Conservation (phyloP, 495 filamentous ascomycete genomes). For the Aspergillus heteromorphus region DNA sequence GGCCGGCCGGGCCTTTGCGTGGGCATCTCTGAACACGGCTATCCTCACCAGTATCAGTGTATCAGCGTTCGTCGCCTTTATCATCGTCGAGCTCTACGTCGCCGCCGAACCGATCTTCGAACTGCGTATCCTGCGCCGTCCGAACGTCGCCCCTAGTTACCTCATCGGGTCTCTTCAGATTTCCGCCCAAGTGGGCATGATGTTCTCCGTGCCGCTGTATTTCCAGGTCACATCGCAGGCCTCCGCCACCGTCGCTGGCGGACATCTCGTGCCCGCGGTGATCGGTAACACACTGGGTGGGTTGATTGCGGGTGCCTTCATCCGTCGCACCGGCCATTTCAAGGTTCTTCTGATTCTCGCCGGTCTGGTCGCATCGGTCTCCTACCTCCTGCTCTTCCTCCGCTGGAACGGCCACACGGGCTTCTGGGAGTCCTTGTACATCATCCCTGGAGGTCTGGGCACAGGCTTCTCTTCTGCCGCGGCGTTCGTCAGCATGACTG, state of each 20-base stretch:
- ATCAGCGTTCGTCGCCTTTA: conserved; percentile 40
- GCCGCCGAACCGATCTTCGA: conserved; percentile 59
- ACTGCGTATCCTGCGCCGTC: conserved; percentile 48
- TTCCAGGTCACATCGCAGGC: conserved; percentile 58
- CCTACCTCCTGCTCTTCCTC: conserved; percentile 52
- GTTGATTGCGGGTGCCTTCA: conserved; percentile 52
- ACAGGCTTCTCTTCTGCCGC: conserved; percentile 49
- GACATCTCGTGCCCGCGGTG: conserved; percentile 60
- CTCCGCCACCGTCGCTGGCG: conserved; percentile 53
- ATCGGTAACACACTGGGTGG: conserved; percentile 61
- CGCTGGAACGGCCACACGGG: conserved; percentile 60
- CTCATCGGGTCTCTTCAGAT: conserved; percentile 47
- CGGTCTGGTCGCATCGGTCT: conserved; percentile 40
- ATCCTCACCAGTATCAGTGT: conserved; percentile 14
- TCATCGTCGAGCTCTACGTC: conserved; percentile 45
- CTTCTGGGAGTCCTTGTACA: conserved; percentile 57
- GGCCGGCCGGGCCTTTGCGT: conserved; percentile 52
- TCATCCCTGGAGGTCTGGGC: conserved; percentile 54
- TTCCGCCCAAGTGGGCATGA: conserved; percentile 52
- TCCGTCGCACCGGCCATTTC: conserved; percentile 55
- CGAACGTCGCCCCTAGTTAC: conserved; percentile 52
- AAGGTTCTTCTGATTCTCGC: conserved; percentile 50
- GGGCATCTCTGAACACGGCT: conserved; percentile 41
- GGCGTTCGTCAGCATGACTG: conserved; percentile 53
- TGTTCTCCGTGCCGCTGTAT: conserved; percentile 56